Base-by-base conservation (phyloP, 1,284 basidiomycete species). In the Stereum hirsutum region DNA sequence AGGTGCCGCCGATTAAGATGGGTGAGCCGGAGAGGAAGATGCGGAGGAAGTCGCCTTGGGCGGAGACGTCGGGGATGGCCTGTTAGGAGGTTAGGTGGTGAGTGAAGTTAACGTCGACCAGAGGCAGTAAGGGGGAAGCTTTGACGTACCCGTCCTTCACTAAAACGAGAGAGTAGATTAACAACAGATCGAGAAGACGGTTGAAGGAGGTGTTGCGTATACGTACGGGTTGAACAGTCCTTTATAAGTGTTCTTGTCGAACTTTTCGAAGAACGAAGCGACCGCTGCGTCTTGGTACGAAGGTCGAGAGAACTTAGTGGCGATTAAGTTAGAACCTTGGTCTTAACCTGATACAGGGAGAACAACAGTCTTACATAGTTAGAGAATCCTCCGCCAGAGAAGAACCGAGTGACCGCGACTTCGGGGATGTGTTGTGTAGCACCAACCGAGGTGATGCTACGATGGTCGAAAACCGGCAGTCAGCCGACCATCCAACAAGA, bases 1-100 rank as follows among this genome's bases (percentile, higher is more conserved):
- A 78, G 1, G 80, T 81, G 6, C 78, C 79, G 27, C 67, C 68
- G 43, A 75, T 58, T 4, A 49, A 51, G 4, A 25, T 41, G 1
- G 57, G 33, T 3, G 34, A 14, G 4, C 69, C 69, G 33, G 52
- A 44, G 38, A 59, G 55, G 52, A 63, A 65, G 41, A 74, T 60
- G 10, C 58, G 53, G 60, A 68, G 75, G 35, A 59, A 56, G 23
- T 57, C 51, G 5, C 69, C 70, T 52, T 80, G 77, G 0, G 80
- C 78, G 0, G 81, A 62, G 7, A 85, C 72, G 44, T 85, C 82
- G 1, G 81, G 81, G 45, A 68, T 60, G 4, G 55, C 75, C 73
- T 76, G 41, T 5, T 73, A 72, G 6, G 55, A 43, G 1, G 75
- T 78, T 3, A 72, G 74, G 52, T 75, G 15, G 73, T 76, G 1